Base-by-base conservation (phyloP, 257 asterid genomes). In the Ocimum tenuiflorum region DNA sequence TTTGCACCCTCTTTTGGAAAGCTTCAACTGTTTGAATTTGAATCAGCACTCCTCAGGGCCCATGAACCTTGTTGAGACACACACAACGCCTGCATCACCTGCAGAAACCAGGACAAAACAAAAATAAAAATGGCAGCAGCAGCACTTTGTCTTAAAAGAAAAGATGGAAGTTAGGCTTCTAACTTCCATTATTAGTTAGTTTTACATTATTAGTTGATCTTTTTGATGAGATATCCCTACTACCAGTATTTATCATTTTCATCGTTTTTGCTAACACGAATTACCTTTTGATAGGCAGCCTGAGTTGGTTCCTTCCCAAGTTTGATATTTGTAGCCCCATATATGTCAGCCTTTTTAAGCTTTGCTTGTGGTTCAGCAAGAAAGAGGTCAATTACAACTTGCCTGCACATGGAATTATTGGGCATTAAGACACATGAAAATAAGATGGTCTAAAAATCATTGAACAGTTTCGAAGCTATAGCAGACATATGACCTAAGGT, bases 11-110 rank as follows among this genome's bases (percentile, higher is more conserved):
- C n/a, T n/a, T n/a, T n/a, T n/a, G n/a, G 36, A 1, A 31, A 31
- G 36, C 36, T 31, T 31, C 36, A 31, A 31, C 36, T 31, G 3
- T 27, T 27, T 27, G 31, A 27, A 27, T 27, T 27, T 27, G 4
- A 27, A 4, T 27, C 31, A 27, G 31, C 31, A 52, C 71, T 75
- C 74, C 18, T 83, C 67, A 88, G 83, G 65, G 81, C 70, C 98
- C 98, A 91, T 6, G 76, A 84, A 22, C 83, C 68, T 60, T 75
- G 76, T 72, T 91, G 81, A 27, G 88, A 69, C 65, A 69, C 63
- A 57, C 98, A 88, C 22, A 91, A 23, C 68, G 86, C 96, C 57
- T 50, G 67, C 53, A 91, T 19, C 45, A 86, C 98, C 98, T 91
- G 89, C 76, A 83, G 7, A 31, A 31, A 31, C 36, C 36, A 31